These are phyloP conservation scores for Phycomyces nitens DNA, from an alignment of 192 early-diverging fungal genomes.

Conservation along the genomic window DNA sequence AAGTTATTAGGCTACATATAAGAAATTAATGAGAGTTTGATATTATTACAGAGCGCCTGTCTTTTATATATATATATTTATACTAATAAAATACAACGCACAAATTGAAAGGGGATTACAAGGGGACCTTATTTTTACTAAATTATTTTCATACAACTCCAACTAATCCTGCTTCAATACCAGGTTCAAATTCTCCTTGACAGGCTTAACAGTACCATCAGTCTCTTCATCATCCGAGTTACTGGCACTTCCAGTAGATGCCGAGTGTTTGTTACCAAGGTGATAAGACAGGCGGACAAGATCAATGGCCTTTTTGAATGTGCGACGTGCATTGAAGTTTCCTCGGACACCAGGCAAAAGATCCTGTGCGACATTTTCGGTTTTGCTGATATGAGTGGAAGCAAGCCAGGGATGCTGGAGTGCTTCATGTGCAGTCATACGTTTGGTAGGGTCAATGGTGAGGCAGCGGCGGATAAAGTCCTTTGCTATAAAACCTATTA, in stretches of 20 bases:
- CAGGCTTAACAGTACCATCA: conserved; percentile 22
- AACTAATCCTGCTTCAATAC: conserved; percentile 21
- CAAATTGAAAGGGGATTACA: too few species aligned
- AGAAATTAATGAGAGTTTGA: too few species aligned
- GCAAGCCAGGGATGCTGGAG: conserved; percentile 75
- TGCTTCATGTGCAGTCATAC: conserved; percentile 74
- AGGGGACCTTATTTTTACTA: too few species aligned
- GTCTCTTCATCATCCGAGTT: conserved; percentile 1
- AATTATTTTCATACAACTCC: background rate
- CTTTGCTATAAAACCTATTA: conserved; percentile 53
- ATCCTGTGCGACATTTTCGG: conserved; percentile 34
- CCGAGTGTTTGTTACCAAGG: conserved; percentile 25
- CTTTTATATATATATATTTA: too few species aligned
- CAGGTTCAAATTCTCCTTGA: conserved; percentile 29
- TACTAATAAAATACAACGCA: too few species aligned
- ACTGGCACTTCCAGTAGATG: conserved; percentile 13
- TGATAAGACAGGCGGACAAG: conserved; percentile 40
- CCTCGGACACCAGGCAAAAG: conserved; percentile 56
- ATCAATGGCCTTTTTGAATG: conserved; percentile 61
- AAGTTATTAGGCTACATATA: too few species aligned
- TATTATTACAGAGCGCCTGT: too few species aligned
- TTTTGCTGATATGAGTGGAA: background rate
- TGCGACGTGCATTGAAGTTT: conserved; percentile 65
- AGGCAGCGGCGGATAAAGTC: conserved; percentile 71
- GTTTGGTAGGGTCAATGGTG: conserved; percentile 57